Percentiles rank a stretch among this genome's conserved stretches.
Conservation (phyloP, 2,329 filamentous ascomycete species). For the Alternaria ethzedia region DNA sequence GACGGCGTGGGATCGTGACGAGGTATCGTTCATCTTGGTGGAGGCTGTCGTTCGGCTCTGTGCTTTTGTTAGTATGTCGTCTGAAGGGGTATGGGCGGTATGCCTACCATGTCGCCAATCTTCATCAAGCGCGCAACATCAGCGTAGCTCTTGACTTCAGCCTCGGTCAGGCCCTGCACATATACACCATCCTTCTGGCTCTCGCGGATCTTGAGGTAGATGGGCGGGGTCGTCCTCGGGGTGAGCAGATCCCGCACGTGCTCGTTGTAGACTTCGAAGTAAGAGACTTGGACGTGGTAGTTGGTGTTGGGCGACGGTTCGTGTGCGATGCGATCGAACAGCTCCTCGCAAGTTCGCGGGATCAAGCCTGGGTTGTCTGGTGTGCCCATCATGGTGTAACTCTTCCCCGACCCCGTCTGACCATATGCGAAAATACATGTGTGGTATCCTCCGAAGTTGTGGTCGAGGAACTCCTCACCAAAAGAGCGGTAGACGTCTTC, state of each 20-base stretch:
- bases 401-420: constrained; percentile 96
- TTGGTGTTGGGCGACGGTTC: constrained; percentile 89
- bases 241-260: constrained; percentile 94
- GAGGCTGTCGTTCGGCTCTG: constrained; percentile 83
- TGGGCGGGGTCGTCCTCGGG: constrained; percentile 77
- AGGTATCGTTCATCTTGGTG: constrained; percentile 99
- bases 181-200: constrained; percentile 95
- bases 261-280: constrained; percentile 99
- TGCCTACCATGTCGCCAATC: constrained; percentile 70
- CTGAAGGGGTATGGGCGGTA: too few relatives aligned
- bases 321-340: constrained; percentile 90
- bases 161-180: constrained; percentile 93
- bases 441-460: constrained; percentile 99
- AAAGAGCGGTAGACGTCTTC: constrained; percentile 93
- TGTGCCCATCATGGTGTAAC: constrained; percentile 96
- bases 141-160: constrained; percentile 82
- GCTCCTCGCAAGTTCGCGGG: constrained; percentile 90
- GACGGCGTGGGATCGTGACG: constrained; percentile 92
- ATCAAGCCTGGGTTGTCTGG: constrained; percentile 88
- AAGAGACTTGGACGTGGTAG: constrained; percentile 96
- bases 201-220: constrained; percentile 97
- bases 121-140: constrained; percentile 94
- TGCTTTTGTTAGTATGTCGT: constrained; percentile 8
- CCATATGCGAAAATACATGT: constrained; percentile 99
- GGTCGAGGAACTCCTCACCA: constrained; percentile 95